These are phyloP conservation scores for Fraxinus floribunda DNA, from an alignment of 305 asterid species.

Conservation along the genomic window DNA sequence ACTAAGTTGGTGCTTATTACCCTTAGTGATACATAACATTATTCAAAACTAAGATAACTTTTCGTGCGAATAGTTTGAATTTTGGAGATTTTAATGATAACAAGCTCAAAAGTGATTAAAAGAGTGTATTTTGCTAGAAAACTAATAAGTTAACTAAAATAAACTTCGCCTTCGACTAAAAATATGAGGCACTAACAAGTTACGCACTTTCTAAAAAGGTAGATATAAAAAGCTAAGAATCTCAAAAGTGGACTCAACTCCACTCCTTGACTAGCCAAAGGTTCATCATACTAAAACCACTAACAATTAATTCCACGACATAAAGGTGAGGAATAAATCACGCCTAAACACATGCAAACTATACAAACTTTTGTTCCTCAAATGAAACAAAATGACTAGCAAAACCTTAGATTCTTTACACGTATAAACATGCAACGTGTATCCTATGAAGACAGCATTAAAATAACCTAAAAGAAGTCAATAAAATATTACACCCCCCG, in stretches of 20 bases:
- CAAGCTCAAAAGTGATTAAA: not conserved
- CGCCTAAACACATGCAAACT: slow-evolving; percentile 3
- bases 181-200: not conserved
- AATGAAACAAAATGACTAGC: not conserved
- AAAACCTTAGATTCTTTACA: not conserved
- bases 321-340: not conserved
- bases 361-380: not conserved
- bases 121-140: not conserved
- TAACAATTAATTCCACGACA: not conserved
- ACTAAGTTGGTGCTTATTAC: not conserved
- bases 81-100: not conserved
- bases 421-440: not conserved
- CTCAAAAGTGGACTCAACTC: not conserved
- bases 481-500: not conserved
- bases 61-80: not conserved
- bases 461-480: not conserved
- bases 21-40: not conserved
- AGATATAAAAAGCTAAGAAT: not conserved
- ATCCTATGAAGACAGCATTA: not conserved
- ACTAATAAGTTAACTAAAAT: not conserved
- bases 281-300: not conserved
- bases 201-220: not conserved
- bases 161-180: not conserved
- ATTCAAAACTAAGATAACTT: not conserved
- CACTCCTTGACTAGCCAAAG: not conserved